phyloP scores from a whole-genome alignment of 2,329 filamentous ascomycete species.

The Hymenoscyphus occultus region DNA sequence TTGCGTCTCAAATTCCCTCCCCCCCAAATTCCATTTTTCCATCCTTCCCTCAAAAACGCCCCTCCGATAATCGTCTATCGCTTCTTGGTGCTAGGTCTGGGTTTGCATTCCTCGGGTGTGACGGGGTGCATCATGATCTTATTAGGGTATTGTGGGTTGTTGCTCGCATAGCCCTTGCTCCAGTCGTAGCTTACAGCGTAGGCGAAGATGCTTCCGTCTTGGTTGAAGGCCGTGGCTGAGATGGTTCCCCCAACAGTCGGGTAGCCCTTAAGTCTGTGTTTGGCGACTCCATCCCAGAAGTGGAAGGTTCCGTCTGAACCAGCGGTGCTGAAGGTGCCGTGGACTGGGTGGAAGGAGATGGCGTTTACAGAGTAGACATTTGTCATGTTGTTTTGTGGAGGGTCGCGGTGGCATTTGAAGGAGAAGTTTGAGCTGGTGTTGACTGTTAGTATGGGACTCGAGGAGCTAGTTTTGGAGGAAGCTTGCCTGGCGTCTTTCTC shows the following conservation, averaged over 20 bases:
- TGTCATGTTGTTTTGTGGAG: constrained; percentile 69
- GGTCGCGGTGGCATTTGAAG: constrained; percentile 97
- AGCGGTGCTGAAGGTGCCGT: constrained; percentile 97
- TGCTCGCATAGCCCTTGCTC: constrained; percentile 90
- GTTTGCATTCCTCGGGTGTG: constrained; percentile 60
- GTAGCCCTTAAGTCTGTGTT: constrained; percentile 86
- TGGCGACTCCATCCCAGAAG: constrained; percentile 93
- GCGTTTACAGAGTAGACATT: constrained; percentile 95
- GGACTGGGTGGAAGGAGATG: constrained; percentile 94
- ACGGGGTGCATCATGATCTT: constrained; percentile 87
- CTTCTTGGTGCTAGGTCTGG: constrained; percentile 41
- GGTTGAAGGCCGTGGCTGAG: constrained; percentile 87
- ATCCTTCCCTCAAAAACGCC: neutral
- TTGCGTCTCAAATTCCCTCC: neutral
- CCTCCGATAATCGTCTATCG: constrained; percentile 25
- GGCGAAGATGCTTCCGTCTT: constrained; percentile 77
- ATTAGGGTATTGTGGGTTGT: constrained; percentile 69
- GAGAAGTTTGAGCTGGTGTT: constrained; percentile 79
- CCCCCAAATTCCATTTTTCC: neutral
- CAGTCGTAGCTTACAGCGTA: constrained; percentile 96
- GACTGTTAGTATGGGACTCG: constrained; percentile 14
- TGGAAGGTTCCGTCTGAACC: constrained; percentile 95
- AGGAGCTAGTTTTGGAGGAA: neutral
- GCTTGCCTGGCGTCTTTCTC: constrained; percentile 79
- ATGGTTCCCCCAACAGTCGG: constrained; percentile 83